Conservation (phyloP, 305 asterid species). For the Fraxinus xanthoxyloides region DNA sequence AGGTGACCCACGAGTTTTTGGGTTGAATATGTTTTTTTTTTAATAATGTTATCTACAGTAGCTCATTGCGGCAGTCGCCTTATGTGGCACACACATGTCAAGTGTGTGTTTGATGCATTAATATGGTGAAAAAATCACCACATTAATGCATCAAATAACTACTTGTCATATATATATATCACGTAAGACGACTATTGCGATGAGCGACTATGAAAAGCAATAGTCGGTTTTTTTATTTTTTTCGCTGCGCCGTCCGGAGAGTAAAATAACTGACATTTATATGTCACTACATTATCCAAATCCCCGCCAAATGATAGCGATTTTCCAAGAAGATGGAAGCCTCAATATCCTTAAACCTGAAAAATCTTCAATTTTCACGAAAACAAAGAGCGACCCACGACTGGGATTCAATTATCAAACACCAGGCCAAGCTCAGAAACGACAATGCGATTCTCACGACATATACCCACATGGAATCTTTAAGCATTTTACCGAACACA, state of each 20-base stretch:
- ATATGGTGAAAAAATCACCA: no score
- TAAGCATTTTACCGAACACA: conserved; percentile 18
- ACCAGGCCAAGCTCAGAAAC: conserved; percentile 27
- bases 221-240: no score
- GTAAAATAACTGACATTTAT: neutral
- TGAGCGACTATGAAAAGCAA: no score
- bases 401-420: conserved; percentile 30
- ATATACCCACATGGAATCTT: conserved; percentile 31
- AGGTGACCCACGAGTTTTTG: no score
- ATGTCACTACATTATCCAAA: neutral
- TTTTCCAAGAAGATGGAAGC: conserved; percentile 18
- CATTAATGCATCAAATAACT: no score
- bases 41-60: no score
- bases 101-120: no score
- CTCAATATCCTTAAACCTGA: conserved; percentile 10
- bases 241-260: neutral
- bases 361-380: neutral
- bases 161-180: no score
- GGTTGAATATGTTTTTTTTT: no score
- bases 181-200: no score
- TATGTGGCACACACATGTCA: no score
- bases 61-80: no score
- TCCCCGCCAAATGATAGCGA: neutral
- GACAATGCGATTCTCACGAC: conserved; percentile 30
- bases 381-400: conserved; percentile 12